These are phyloP conservation scores for Amanita rubescens DNA, from an alignment of 768 basidiomycete genomes.

Conservation along the genomic window DNA sequence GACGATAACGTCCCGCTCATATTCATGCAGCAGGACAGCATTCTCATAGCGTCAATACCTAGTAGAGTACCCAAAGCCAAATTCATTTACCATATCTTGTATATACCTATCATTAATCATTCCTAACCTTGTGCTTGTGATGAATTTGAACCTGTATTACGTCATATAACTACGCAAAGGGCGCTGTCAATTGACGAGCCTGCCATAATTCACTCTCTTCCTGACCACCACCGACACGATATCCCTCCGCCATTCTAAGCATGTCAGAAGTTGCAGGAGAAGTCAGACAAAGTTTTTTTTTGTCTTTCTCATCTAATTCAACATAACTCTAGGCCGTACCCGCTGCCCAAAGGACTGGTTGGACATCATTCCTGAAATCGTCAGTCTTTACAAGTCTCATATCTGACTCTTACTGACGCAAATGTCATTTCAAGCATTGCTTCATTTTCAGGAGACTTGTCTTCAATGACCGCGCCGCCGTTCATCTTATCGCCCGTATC, in stretches of 20 bases:
- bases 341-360: conserved; percentile 74
- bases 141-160: too few relatives aligned
- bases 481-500: conserved; percentile 92
- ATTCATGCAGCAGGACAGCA: too few relatives aligned
- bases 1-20: too few relatives aligned
- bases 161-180: background rate
- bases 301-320: background rate
- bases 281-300: background rate
- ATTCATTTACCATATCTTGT: too few relatives aligned
- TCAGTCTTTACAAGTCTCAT: conserved; percentile 28
- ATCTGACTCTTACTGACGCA: conserved; percentile 8
- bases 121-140: too few relatives aligned
- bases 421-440: conserved; percentile 49
- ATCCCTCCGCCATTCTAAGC: background rate
- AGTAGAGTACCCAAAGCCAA: too few relatives aligned
- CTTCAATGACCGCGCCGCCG: conserved; percentile 75
- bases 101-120: too few relatives aligned
- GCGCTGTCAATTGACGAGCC: background rate
- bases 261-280: conserved; percentile 5
- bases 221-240: background rate
- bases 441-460: conserved; percentile 83
- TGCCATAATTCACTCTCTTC: background rate
- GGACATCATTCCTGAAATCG: conserved; percentile 91
- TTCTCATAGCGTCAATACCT: too few relatives aligned
- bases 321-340: conserved; percentile 55